These are phyloP conservation scores for Skeletonema potamos DNA, from an alignment of 108 stramenopile species.

Conservation along the genomic window DNA sequence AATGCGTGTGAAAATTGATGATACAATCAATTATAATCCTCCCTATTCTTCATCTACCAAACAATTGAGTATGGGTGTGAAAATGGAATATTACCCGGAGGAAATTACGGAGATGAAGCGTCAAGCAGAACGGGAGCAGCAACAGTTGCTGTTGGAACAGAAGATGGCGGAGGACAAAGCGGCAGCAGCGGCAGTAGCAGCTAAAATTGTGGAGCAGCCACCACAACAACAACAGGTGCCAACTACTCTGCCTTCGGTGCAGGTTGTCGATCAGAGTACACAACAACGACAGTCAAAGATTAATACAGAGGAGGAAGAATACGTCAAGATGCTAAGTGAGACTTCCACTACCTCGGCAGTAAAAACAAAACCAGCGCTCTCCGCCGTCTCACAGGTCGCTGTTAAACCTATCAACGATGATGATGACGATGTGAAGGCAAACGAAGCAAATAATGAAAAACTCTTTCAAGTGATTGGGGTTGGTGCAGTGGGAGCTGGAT, in stretches of 20 bases:
- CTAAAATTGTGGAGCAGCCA: not conserved
- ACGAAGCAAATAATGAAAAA: not conserved
- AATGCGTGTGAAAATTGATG: not conserved
- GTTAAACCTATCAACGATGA: not conserved
- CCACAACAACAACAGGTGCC: not conserved
- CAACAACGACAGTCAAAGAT: not conserved
- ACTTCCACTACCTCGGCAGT: not conserved
- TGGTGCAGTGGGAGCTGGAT: not conserved
- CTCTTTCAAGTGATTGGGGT: not conserved
- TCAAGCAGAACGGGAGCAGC: not conserved
- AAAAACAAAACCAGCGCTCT: not conserved
- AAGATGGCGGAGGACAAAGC: not conserved
- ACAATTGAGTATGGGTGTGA: not conserved
- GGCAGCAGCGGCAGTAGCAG: not conserved
- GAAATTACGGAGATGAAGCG: not conserved
- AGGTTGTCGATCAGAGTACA: not conserved
- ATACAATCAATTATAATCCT: not conserved
- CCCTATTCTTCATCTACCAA: not conserved
- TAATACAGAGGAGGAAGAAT: not conserved
- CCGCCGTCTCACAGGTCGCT: not conserved
- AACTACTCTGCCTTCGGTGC: not conserved
- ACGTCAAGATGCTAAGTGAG: not conserved
- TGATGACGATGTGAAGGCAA: not conserved
- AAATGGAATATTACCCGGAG: not conserved
- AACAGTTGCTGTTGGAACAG: not conserved